A percentile compares a stretch with the other conserved stretches of the same genome.
phyloP scores from a whole-genome alignment of 768 basidiomycete species.

The Phaeotremella fagi region DNA sequence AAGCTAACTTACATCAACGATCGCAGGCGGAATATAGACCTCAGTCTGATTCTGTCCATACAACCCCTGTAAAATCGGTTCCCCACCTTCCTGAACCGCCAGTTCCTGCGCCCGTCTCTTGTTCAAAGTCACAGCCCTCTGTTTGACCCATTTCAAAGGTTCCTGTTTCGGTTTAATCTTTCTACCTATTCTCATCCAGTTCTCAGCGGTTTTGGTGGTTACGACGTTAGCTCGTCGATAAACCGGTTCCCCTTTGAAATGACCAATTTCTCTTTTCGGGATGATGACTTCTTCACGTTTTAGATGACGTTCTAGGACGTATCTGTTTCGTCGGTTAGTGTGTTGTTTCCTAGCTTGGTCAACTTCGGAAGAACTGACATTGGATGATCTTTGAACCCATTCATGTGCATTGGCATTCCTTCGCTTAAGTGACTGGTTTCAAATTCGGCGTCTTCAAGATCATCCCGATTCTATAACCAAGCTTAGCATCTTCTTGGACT shows the following conservation, averaged over 20 bases:
- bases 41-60: constrained; percentile 84
- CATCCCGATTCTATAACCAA: constrained; percentile 71
- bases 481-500: background rate
- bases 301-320: constrained; percentile 78
- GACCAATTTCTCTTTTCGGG: constrained; percentile 70
- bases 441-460: constrained; percentile 86
- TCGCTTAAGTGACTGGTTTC: constrained; percentile 70
- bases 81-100: constrained; percentile 53
- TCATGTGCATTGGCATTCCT: constrained; percentile 85
- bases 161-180: constrained; percentile 67
- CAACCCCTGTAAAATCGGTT: constrained; percentile 75
- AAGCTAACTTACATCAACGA: constrained; percentile 65
- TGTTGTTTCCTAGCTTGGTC: background rate
- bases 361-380: constrained; percentile 55
- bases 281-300: constrained; percentile 80
- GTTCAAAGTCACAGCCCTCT: constrained; percentile 73
- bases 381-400: constrained; percentile 94
- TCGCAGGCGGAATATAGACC: constrained; percentile 68
- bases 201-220: constrained; percentile 83
- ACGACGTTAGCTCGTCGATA: constrained; percentile 79
- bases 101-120: constrained; percentile 68
- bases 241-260: constrained; percentile 88
- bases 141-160: constrained; percentile 84
- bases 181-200: constrained; percentile 87
- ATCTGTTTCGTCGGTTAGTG: constrained; percentile 52